Evolutionary conservation across 768 basidiomycete species (phyloP), one percentile per base, ranked within the genome.

Genomic region (Lyophyllum shimeji): DNA sequence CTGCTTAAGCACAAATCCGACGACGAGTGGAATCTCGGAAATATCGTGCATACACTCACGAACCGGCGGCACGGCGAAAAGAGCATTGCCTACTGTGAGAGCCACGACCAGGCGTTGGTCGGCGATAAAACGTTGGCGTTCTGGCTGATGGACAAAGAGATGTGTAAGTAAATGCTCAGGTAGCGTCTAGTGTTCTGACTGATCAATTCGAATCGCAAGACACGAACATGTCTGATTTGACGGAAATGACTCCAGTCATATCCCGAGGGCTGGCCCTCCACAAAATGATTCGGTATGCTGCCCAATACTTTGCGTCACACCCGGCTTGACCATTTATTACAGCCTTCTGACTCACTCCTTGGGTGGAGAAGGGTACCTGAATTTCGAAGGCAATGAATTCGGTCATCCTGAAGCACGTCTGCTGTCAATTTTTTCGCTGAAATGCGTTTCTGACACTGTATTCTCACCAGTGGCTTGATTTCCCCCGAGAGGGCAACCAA

Each of bases 121-220:
- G 97, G 97, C 12, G 97, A 99, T 76, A 99, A 99, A 78, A 98
- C 96, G 2, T 66, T 99, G 44, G 97, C 97, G 3, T 99, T 99
- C 74, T 99, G 97, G 97, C 73, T 98, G 55, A 99, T 99, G 97
- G 97, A 99, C 73, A 96, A 96, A 74, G 97, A 98, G 73, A 99
- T 99, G 97, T 98, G 95, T 95, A 79, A 63, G 85, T 77, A 31
- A 18, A 46, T 46, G 50, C 46, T 57, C 53, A 2, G n/a, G 21
- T 13, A n/a, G 33, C 29, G 29, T 29, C 9, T 9, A 4, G 24
- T 15, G 18, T 46, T 17, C 23, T 24, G 33, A 46, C 23, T 40
- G 60, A 25, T 53, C 11, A 43, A 5, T 46, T 44, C 59, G 44
- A 24, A 11, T 43, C 44, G 47, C 33, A 52, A 94, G 93, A 96